phyloP scores from a whole-genome alignment of 2,329 filamentous ascomycete species.

The Claviceps pusilla region DNA sequence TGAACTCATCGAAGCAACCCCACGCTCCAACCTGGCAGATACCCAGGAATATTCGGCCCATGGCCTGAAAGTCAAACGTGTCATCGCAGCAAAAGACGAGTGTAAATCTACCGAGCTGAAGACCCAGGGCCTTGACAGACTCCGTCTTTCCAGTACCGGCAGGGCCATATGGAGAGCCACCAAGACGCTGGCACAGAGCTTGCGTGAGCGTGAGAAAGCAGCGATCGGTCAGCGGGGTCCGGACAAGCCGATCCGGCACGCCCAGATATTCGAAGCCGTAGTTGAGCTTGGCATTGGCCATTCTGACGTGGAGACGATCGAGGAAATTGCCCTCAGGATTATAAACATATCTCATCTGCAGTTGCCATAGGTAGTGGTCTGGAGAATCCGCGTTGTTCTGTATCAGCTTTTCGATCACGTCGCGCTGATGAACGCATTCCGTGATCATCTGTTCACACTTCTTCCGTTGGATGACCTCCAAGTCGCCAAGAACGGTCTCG shows the following conservation, averaged over 20 bases:
- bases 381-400: conserved; percentile 57
- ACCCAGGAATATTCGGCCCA: conserved; percentile 98
- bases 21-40: conserved; percentile 98
- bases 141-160: conserved; percentile 98
- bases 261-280: conserved; percentile 98
- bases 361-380: conserved; percentile 78
- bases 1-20: conserved; percentile 99
- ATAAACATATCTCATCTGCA: conserved; percentile 96
- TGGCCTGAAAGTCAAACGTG: conserved; percentile 98
- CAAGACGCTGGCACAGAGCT: conserved; percentile 83
- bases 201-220: conserved; percentile 98
- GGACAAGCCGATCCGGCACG: conserved; percentile 87
- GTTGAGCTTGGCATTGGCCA: conserved; percentile 89
- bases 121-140: conserved; percentile 92
- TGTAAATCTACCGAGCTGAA: conserved; percentile 93
- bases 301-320: conserved; percentile 75
- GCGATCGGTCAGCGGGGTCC: conserved; percentile 90
- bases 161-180: conserved; percentile 92
- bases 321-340: conserved; percentile 64
- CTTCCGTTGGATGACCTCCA: conserved; percentile 75
- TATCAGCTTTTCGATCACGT: conserved; percentile 77
- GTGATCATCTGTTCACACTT: conserved; percentile 98
- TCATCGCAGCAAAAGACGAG: conserved; percentile 99
- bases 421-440: conserved; percentile 94
- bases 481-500: conserved; percentile 74